Evolutionary conservation across 2,329 filamentous ascomycete genomes (phyloP), one percentile per base, ranked within the genome.

Genomic region (Fusarium beomiforme): DNA sequence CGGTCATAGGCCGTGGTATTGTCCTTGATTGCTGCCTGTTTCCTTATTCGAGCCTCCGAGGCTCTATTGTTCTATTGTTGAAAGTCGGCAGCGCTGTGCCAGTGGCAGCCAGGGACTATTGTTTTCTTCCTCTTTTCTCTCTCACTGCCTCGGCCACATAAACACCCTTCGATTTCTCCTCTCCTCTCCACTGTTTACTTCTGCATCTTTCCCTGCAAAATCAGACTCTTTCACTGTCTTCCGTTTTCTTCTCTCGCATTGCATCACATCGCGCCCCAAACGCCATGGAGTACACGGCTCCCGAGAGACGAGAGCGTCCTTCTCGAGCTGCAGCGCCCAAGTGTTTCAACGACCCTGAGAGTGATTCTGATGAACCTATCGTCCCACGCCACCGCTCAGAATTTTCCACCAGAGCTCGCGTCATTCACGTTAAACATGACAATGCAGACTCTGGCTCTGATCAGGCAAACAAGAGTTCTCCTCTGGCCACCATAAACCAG

Each of bases 321-420:
- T 41, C 43, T n/a, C 49, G 64, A 23, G 64, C 57, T 21, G 64
- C 64, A 12, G 64, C 64, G 10, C 64, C 64, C 4, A 63, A 41
- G 33, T 39, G 33, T 19, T 49, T 68, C 11, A 68, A 36, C 14
- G 49, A 68, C 2, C 7, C 44, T 2, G 64, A 67, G 12, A 56
- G 47, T 5, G 64, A 63, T 10, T 65, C 41, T 41, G 64, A 63
- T 5, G 34, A 29, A 3, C 37, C 23, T 17, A 13, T 51, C 10
- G 13, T 29, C 16, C 8, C 16, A 16, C 39, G 13, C 33, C n/a
- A n/a, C 14, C 17, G 19, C 9, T 21, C 62, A 12, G 10, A 23
- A 33, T 50, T 36, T 12, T 19, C n/a, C 6, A 11, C n/a, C n/a
- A 4, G 24, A 21, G 21, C 16, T 33, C 21, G 21, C 7, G 14